Evolutionary conservation across 2,329 filamentous ascomycete species (phyloP), one percentile per base, ranked within the genome.

Genomic region (Ophiostoma tasmaniense): DNA sequence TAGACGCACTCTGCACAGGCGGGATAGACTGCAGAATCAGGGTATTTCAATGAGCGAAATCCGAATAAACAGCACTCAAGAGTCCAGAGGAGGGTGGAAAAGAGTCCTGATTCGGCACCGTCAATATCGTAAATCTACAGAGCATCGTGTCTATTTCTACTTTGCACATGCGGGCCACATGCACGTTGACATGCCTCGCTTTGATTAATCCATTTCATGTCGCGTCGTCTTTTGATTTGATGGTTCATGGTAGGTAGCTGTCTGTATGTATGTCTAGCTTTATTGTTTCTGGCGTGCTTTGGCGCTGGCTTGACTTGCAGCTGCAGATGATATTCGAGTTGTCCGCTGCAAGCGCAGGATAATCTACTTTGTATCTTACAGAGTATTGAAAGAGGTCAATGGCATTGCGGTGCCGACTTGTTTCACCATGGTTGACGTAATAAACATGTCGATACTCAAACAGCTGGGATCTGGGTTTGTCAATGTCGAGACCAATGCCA

Each of bases 151-250:
- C 7, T 66, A 37, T 66, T 59, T 69, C 68, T 45, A 69, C 59
- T 33, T 67, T 67, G 68, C 59, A 35, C 59, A 67, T 67, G 64
- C 68, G 59, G 65, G 59, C 35, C 68, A 64, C 66, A 66, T 69
- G 68, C 68, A 69, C 65, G 66, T 67, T 67, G 68, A 66, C 68
- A 66, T 66, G 64, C 64, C 55, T 33, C 17, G 10, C 17, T 8
- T n/a, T 62, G 8, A 22, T 30, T 62, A 37, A n/a, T 35, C 50
- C 50, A 61, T 61, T 61, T 61, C 52, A 61, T 14, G 55, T 61
- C 55, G 55, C 55, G 25, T 22, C 20, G 33, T 22, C 7, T 22
- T 64, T 37, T 64, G 17, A 39, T 64, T 64, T 5, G n/a, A n/a
- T n/a, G n/a, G 10, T 42, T 42, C 17, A 11, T 42, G 17, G 7